Conservation (phyloP, 148 eudicot genomes). For the Fagopyrum homotropicum region DNA sequence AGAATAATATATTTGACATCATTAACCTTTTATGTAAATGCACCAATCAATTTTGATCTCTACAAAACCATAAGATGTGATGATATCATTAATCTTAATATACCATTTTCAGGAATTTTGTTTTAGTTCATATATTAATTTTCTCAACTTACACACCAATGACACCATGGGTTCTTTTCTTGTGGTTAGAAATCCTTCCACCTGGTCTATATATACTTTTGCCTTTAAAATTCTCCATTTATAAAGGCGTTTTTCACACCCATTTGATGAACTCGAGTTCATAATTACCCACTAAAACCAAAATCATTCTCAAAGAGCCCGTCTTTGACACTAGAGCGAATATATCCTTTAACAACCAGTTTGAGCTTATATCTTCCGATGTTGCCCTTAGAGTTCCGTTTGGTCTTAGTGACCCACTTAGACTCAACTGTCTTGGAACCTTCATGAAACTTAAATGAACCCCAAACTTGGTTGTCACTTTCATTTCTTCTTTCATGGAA, state of each 20-base stretch:
- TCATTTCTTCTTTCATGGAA: conserved; percentile 1
- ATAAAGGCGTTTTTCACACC: conserved; percentile 5
- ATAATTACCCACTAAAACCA: conserved; percentile 8
- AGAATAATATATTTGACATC: background rate
- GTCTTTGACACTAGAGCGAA: background rate
- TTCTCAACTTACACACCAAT: background rate
- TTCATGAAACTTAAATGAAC: background rate
- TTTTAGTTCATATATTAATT: conserved; percentile 8
- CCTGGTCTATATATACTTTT: background rate
- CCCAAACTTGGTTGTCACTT: conserved; percentile 3
- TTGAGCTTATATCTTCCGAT: background rate
- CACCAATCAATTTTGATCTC: background rate
- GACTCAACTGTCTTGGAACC: background rate
- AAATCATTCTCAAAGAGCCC: background rate
- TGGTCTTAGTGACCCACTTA: conserved; percentile 4
- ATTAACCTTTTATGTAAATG: conserved; percentile 3
- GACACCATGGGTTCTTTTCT: background rate
- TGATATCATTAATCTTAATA: background rate
- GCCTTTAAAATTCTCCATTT: background rate
- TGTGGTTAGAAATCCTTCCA: background rate
- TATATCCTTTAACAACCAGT: background rate
- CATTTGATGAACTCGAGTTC: background rate
- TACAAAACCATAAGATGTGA: background rate
- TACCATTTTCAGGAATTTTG: conserved; percentile 6
- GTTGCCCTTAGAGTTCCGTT: background rate